These are phyloP conservation scores for Phylloporus sp. DNA, from an alignment of 768 basidiomycete genomes.

Conservation along the genomic window DNA sequence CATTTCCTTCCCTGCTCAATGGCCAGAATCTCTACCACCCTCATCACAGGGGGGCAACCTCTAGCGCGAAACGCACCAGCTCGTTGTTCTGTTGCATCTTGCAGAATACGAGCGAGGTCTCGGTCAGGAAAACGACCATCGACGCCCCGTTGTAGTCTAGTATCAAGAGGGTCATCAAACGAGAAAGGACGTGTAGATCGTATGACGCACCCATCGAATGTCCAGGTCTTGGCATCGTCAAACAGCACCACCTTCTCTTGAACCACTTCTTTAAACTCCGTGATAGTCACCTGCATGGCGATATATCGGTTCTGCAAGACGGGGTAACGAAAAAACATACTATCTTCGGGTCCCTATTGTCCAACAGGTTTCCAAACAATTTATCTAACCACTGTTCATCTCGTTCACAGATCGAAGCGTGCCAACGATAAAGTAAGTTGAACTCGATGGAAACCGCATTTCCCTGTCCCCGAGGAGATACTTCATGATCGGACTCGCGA, in stretches of 20 bases:
- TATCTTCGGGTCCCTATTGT: conserved; percentile 35
- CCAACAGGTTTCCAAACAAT: conserved; percentile 42
- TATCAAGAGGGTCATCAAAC: neutral
- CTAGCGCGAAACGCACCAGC: conserved; percentile 65
- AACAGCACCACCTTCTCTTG: conserved; percentile 10
- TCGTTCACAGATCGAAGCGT: conserved; percentile 50
- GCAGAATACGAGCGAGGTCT: conserved; percentile 58
- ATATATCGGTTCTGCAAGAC: neutral
- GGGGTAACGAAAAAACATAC: conserved; percentile 26
- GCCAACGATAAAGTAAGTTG: conserved; percentile 59
- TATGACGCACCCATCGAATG: conserved; percentile 42
- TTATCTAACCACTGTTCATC: conserved; percentile 54
- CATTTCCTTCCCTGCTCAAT: conserved; percentile 64
- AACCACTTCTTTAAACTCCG: conserved; percentile 17
- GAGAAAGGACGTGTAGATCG: neutral
- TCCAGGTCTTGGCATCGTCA: conserved; percentile 42
- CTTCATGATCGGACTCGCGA: conserved; percentile 45
- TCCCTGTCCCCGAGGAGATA: conserved; percentile 63
- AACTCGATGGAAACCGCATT: conserved; percentile 78
- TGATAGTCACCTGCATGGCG: conserved; percentile 13
- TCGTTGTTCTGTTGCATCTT: conserved; percentile 51
- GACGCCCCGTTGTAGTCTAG: conserved; percentile 45
- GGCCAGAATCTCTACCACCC: conserved; percentile 62
- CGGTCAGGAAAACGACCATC: conserved; percentile 57
- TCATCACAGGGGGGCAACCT: conserved; percentile 62